A percentile compares a stretch with the other conserved stretches of the same genome.
Conservation (phyloP, 495 filamentous ascomycete species). For the Bacidia rubella region DNA sequence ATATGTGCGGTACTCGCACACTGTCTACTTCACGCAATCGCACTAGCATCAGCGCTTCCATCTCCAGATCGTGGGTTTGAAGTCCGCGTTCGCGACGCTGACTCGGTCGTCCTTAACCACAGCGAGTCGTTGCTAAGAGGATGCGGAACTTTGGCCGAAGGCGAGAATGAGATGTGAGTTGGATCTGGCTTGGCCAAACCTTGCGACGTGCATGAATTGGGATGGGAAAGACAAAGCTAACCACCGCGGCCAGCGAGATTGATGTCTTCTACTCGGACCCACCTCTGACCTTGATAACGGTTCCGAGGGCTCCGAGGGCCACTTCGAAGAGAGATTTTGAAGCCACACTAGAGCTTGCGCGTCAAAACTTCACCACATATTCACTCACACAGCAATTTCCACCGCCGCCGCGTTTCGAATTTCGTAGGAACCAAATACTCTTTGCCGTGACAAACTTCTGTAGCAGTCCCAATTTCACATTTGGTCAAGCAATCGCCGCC, state of each 20-base stretch:
- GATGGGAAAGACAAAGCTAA: too few relatives aligned
- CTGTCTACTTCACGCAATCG: not conserved
- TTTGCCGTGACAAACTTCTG: not conserved
- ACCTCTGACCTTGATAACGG: not conserved
- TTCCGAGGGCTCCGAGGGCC: not conserved
- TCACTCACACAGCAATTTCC: not conserved
- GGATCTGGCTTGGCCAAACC: too few relatives aligned
- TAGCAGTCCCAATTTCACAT: not conserved
- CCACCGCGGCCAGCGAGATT: not conserved
- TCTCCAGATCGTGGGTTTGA: not conserved
- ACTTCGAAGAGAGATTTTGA: not conserved
- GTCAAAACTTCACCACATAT: not conserved
- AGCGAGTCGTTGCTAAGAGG: not conserved
- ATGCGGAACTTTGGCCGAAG: not conserved
- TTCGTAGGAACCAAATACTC: not conserved
- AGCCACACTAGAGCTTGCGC: not conserved
- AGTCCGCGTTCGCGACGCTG: not conserved
- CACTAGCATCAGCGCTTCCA: not conserved
- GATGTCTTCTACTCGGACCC: not conserved
- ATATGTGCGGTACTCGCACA: too few relatives aligned
- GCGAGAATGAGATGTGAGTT: not conserved
- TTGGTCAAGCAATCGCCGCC: not conserved
- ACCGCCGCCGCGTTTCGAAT: not conserved
- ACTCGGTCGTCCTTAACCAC: not conserved
- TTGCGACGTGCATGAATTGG: too few relatives aligned